Base-by-base conservation (phyloP, 208 protist genomes). In the Naegleria lovaniensis region DNA sequence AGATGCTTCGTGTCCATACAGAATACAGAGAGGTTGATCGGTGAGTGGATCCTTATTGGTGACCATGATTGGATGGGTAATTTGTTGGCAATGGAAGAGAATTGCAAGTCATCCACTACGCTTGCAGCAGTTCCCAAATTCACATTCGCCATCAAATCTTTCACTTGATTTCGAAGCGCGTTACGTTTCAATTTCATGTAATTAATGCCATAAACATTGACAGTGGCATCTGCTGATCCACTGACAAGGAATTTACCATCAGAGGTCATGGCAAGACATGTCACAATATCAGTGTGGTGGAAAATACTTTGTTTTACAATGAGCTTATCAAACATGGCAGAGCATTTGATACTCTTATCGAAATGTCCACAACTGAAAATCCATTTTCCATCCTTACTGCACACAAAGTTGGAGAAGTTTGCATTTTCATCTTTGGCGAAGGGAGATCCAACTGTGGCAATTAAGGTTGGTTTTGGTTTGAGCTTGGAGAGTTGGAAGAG, bases 351-450 rank as follows among this genome's bases (percentile, higher is more conserved):
- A 67, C 85, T 79, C 33, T 90, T 67, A 79, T 90, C 87, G 40
- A 75, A 90, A 22, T 90, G 87, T 83, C 87, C 87, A 90, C 87
- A 67, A 79, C 87, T 90, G 5, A 90, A 90, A 2, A 90, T 75
- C 29, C n/a, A 79, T 59, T 88, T 88, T 51, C 43, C 85, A 59
- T 59, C 85, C 5, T 39, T 88, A 25, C 11, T 59, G 22, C 43
- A 43, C 38, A 43, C 79, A 41, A 85, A 85, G 11, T 38, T 38
- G 6, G 22, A 38, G 39, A 40, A 25, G 13, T 16, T 58, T 58
- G 86, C 6, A 19, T 9, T n/a, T 22, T 76, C 40, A 39, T 43
- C 86, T 41, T 22, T 76, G 5, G 86, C 51, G 0, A 89, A 43
- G 29, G 86, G 36, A 76, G 33, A 41, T n/a, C 86, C 43, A 29